Percentiles rank a stretch among this genome's conserved stretches.
These are phyloP conservation scores for Hamigera avellanea DNA, from an alignment of 495 filamentous ascomycete species.

Conservation along the genomic window DNA sequence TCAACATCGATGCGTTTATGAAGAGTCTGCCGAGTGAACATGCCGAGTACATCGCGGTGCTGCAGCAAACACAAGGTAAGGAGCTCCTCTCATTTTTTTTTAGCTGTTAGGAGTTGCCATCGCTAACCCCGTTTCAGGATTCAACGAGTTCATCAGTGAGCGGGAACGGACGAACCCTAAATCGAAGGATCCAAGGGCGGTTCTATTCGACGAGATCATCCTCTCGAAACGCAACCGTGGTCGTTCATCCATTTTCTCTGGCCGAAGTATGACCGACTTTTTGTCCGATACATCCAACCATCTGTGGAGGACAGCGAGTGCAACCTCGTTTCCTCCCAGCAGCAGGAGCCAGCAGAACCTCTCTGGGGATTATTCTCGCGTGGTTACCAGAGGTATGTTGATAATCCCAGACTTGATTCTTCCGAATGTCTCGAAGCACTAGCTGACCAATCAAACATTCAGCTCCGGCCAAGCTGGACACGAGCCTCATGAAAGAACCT, in stretches of 20 bases:
- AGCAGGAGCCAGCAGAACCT: constrained; percentile 46
- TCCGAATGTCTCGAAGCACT: neutral
- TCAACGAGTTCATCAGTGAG: constrained; percentile 95
- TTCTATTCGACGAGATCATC: constrained; percentile 92
- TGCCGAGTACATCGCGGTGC: constrained; percentile 73
- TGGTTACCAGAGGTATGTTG: constrained; percentile 45
- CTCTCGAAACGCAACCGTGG: constrained; percentile 88
- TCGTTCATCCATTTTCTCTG: constrained; percentile 38
- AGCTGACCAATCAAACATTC: constrained; percentile 11
- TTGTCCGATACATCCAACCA: constrained; percentile 81
- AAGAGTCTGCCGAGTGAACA: constrained; percentile 84
- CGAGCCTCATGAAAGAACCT: constrained; percentile 78
- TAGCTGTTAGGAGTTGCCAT: neutral
- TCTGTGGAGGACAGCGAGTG: constrained; percentile 81
- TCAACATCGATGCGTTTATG: constrained; percentile 90
- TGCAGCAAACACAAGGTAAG: constrained; percentile 88
- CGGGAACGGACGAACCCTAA: constrained; percentile 49
- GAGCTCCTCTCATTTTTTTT: neutral
- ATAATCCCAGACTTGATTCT: constrained; percentile 2
- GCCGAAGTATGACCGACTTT: constrained; percentile 50
- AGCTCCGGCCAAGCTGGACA: constrained; percentile 78
- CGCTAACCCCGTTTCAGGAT: constrained; percentile 39
- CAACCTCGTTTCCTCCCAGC: constrained; percentile 54
- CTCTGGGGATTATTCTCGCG: constrained; percentile 51
- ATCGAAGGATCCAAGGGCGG: constrained; percentile 53